These are phyloP conservation scores for Curvularia eragrostidis DNA, from an alignment of 2,329 filamentous ascomycete species.

Conservation along the genomic window DNA sequence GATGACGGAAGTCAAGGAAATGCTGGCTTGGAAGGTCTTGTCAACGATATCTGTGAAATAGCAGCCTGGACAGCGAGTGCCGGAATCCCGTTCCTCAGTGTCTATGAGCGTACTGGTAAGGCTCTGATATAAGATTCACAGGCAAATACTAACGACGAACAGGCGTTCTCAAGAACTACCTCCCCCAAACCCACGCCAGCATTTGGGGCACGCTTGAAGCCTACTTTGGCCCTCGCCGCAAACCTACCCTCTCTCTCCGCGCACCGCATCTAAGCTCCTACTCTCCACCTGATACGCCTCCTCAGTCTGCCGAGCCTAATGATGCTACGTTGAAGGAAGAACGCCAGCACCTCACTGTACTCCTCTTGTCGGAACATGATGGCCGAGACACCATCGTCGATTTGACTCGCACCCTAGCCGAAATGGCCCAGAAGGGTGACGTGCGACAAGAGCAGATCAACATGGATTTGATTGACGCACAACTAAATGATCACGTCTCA, in stretches of 20 bases:
- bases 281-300: conserved; percentile 55
- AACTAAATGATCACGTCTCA: conserved; percentile 80
- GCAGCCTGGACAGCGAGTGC: conserved; percentile 92
- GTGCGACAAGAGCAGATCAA: conserved; percentile 82
- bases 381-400: conserved; percentile 94
- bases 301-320: conserved; percentile 43
- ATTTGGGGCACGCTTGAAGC: conserved; percentile 80
- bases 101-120: conserved; percentile 91
- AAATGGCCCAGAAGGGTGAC: conserved; percentile 93
- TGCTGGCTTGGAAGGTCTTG: conserved; percentile 79
- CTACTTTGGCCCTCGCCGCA: conserved; percentile 78
- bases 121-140: not conserved
- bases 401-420: conserved; percentile 88
- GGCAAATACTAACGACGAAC: conserved; percentile 8
- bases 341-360: conserved; percentile 63
- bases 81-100: conserved; percentile 83
- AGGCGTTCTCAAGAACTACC: conserved; percentile 89
- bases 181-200: conserved; percentile 81
- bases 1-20: conserved; percentile 65
- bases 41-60: conserved; percentile 91
- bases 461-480: conserved; percentile 84
- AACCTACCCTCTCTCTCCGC: conserved; percentile 73
- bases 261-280: conserved; percentile 73
- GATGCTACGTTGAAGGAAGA: conserved; percentile 44
- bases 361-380: conserved; percentile 86